phyloP scores from a whole-genome alignment of 768 basidiomycete species.

The Phylloporus sp. region DNA sequence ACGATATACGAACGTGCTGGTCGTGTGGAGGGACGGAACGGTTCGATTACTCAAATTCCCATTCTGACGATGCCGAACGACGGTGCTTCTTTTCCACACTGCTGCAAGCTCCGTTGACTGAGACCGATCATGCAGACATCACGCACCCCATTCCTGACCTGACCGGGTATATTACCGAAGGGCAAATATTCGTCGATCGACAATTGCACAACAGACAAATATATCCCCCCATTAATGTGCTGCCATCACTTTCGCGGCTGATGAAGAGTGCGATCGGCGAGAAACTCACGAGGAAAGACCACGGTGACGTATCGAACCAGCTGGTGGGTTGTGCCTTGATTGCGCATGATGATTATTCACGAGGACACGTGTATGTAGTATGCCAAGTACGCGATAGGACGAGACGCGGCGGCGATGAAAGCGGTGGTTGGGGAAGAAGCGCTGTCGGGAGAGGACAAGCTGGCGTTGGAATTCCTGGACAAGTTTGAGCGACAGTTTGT shows the following conservation, averaged over 20 bases:
- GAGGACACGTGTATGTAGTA: constrained; percentile 54
- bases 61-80: constrained; percentile 99
- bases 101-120: constrained; percentile 21
- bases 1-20: constrained; percentile 99
- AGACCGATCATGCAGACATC: constrained; percentile 63
- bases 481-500: constrained; percentile 98
- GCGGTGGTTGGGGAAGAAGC: constrained; percentile 99
- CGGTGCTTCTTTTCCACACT: constrained; percentile 48
- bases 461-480: constrained; percentile 94
- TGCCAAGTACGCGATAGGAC: constrained; percentile 96
- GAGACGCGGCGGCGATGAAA: constrained; percentile 97
- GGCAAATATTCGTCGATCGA: constrained; percentile 98
- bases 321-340: constrained; percentile 55
- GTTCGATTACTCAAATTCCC: constrained; percentile 99
- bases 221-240: constrained; percentile 98
- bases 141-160: constrained; percentile 99
- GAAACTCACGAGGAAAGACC: constrained; percentile 94
- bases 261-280: constrained; percentile 99
- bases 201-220: constrained; percentile 96
- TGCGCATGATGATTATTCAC: constrained; percentile 11
- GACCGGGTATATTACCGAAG: constrained; percentile 99
- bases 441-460: constrained; percentile 88
- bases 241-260: constrained; percentile 95
- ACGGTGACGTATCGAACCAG: constrained; percentile 99
- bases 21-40: constrained; percentile 94